Percentiles rank a stretch among this genome's conserved stretches.
Conservation (phyloP, 805 yeast genomes). For the Yarrowia phangngaensis region DNA sequence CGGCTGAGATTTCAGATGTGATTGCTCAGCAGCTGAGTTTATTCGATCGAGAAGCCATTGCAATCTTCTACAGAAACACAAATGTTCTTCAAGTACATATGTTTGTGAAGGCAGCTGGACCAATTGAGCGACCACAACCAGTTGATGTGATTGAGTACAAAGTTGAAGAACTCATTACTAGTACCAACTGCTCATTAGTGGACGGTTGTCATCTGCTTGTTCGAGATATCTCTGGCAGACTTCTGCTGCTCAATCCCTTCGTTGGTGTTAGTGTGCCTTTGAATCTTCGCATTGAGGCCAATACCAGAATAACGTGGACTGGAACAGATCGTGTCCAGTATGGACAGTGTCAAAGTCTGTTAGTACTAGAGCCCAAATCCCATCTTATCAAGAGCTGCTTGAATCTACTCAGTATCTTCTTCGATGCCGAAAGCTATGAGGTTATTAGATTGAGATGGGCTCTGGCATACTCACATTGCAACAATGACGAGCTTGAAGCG, state of each 20-base stretch:
- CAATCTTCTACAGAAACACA: slow-evolving; percentile 47
- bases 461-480: slow-evolving; percentile 19
- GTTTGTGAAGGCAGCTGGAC: slow-evolving; percentile 42
- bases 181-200: slow-evolving; percentile 34
- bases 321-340: slow-evolving; percentile 7
- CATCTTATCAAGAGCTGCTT: slow-evolving; percentile 18
- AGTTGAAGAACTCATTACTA: slow-evolving; percentile 42
- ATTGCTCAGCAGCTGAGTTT: slow-evolving; percentile 43
- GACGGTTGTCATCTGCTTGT: slow-evolving; percentile 33
- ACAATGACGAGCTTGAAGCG: slow-evolving; percentile 8
- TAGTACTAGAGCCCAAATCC: slow-evolving; percentile 7
- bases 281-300: neutral
- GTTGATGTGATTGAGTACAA: slow-evolving; percentile 38
- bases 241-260: slow-evolving; percentile 39
- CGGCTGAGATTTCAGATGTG: slow-evolving; percentile 30
- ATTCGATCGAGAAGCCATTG: slow-evolving; percentile 59
- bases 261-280: slow-evolving; percentile 21
- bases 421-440: slow-evolving; percentile 17
- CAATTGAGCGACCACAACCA: slow-evolving; percentile 40
- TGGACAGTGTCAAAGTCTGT: neutral
- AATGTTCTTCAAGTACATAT: slow-evolving; percentile 50
- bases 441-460: slow-evolving; percentile 22
- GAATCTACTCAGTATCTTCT: slow-evolving; percentile 15
- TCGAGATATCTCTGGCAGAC: slow-evolving; percentile 24
- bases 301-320: neutral